Conservation (phyloP, 1,284 basidiomycete species). For the Tylopilus sp. region DNA sequence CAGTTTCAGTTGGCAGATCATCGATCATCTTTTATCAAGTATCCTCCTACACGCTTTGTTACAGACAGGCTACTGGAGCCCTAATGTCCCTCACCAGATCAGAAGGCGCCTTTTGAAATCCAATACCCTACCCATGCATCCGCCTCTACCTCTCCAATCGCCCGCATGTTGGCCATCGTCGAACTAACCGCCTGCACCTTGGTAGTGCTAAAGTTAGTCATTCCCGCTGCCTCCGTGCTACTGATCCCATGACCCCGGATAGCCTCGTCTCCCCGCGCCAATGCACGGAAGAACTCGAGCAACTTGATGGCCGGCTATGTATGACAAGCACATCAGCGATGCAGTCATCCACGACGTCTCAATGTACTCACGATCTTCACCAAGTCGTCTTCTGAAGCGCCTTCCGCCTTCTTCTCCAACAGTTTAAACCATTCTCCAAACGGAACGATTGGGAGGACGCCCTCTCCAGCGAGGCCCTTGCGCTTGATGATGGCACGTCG, state of each 20-base stretch:
- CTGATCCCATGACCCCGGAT: not conserved
- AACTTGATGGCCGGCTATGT: slow-evolving; percentile 32
- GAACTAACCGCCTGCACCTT: slow-evolving; percentile 20
- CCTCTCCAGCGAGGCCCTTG: not conserved
- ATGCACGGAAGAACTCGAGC: slow-evolving; percentile 26
- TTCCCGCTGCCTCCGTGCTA: slow-evolving; percentile 20
- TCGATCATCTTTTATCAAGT: too few relatives aligned
- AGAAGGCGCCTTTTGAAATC: slow-evolving; percentile 20
- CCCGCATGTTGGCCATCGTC: slow-evolving; percentile 23
- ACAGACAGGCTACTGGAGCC: too few relatives aligned
- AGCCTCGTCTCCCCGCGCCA: slow-evolving; percentile 15
- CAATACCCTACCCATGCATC: slow-evolving; percentile 30
- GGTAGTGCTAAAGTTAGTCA: slow-evolving; percentile 18
- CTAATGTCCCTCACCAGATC: too few relatives aligned
- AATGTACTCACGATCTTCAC: slow-evolving; percentile 11
- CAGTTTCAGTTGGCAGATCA: too few relatives aligned
- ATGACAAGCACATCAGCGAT: not conserved
- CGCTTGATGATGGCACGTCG: slow-evolving; percentile 11
- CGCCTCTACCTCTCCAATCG: slow-evolving; percentile 24
- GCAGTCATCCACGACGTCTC: not conserved
- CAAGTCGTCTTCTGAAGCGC: slow-evolving; percentile 16
- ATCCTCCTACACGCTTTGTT: too few relatives aligned
- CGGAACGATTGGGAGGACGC: slow-evolving; percentile 21
- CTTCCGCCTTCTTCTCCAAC: slow-evolving; percentile 22
- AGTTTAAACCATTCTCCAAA: slow-evolving; percentile 26